Evolutionary conservation across 495 filamentous ascomycete genomes (phyloP).

Genomic region (Friedmanniomyces endolithicus): DNA sequence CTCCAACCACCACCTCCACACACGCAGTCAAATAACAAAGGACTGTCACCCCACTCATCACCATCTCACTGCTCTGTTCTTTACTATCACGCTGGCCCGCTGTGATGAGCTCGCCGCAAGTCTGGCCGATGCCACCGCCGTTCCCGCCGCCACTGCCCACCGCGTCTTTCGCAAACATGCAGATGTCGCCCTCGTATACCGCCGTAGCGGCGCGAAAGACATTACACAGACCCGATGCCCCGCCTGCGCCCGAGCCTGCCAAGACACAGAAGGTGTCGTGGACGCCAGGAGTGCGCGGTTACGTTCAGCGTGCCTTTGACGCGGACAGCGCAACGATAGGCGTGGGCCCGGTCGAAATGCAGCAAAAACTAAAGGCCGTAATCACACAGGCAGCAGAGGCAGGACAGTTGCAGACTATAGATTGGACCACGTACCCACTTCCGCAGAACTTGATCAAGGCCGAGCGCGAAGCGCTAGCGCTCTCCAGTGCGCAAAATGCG

Average conservation of each 20-base stretch:
- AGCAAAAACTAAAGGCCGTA: constrained; percentile 69
- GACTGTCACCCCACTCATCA: background rate
- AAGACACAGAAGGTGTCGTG: constrained; percentile 51
- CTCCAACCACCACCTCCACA: too few relatives aligned
- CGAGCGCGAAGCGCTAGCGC: constrained; percentile 34
- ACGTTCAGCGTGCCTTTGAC: constrained; percentile 75
- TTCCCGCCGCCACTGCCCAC: background rate
- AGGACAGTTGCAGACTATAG: constrained; percentile 51
- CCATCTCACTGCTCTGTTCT: background rate
- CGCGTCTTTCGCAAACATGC: constrained; percentile 3
- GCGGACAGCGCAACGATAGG: constrained; percentile 53
- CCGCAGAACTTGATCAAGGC: constrained; percentile 74
- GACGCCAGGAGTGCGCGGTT: constrained; percentile 61
- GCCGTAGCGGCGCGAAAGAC: constrained; percentile 36
- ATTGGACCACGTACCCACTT: constrained; percentile 77
- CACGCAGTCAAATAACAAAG: background rate
- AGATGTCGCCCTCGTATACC: constrained; percentile 34
- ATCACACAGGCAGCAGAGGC: constrained; percentile 68
- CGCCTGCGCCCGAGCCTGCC: constrained; percentile 19
- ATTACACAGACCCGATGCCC: constrained; percentile 23
- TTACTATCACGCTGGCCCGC: background rate
- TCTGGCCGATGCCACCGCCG: background rate
- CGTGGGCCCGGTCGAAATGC: constrained; percentile 57
- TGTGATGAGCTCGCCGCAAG: background rate
- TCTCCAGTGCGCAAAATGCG: background rate